Base-by-base conservation (phyloP, 768 basidiomycete species). In the Trametes gibbosa region DNA sequence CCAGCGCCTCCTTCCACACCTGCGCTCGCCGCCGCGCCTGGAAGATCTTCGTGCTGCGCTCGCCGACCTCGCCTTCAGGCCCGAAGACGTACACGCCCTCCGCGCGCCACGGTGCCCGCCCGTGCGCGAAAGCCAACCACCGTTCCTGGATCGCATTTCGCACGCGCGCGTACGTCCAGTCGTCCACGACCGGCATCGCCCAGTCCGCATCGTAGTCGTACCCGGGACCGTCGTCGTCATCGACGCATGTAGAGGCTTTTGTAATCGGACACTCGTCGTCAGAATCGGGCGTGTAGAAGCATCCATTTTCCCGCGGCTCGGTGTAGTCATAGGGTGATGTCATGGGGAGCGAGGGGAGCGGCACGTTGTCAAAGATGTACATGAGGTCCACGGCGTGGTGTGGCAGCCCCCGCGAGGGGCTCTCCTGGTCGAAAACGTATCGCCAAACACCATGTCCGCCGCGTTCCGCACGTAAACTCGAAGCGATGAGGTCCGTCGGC, bases 391-490 rank as follows among this genome's bases (percentile, higher is more conserved):
- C 83, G 1, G 80, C 84, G 67, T 90, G 86, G 66, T 89, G 89
- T 2, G 88, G 83, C 19, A 82, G 69, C 14, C 83, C 83, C 47
- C 83, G 77, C 23, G 79, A 75, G 9, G 89, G 86, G 1, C 86
- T 82, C 65, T 89, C 90, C 73, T 92, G 90, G 71, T 92, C 90
- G 68, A 92, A 92, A 17, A 89, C 83, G 65, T 89, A 92, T 57
- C 90, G 79, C 84, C 85, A 92, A 5, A 90, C 87, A n/a, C 81
- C 80, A 40, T 75, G 75, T 0, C 84, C 86, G 14, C 79, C 78
- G 2, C 81, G 75, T 48, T 78, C 81, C 17, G 71, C 74, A 53
- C 77, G 77, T 1, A 82, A 79, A 53, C 77, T 78, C 51, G 79
- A 74, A 3, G 79, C 81, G 35, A 86, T 73, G 61, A 84, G 82